These are phyloP conservation scores for Mytilinidion resinicola DNA, from an alignment of 495 filamentous ascomycete species.

Conservation along the genomic window DNA sequence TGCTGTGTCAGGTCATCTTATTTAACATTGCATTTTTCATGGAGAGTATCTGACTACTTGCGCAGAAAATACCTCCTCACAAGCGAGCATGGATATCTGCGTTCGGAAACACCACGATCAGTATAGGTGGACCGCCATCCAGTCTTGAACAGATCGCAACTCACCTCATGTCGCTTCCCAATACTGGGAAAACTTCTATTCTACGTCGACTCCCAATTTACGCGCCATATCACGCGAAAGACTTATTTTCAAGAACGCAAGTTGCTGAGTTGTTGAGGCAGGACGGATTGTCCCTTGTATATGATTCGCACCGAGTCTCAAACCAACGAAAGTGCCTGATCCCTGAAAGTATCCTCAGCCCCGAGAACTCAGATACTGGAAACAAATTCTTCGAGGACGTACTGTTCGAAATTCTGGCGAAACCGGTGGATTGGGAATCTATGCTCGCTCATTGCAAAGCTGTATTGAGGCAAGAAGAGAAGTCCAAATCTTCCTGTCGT, in stretches of 20 bases:
- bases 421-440: no score
- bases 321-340: no score
- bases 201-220: conserved; percentile 53
- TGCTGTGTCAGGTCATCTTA: background rate
- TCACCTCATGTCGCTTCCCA: conserved; percentile 37
- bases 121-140: conserved; percentile 66
- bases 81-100: conserved; percentile 66
- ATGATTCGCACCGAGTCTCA: conserved; percentile 31
- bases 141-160: conserved; percentile 48
- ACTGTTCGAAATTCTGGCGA: conserved; percentile 32
- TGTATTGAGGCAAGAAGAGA: conserved; percentile 24
- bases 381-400: conserved; percentile 20
- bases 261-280: no score
- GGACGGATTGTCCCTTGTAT: conserved; percentile 64
- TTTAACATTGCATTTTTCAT: background rate
- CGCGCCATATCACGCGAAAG: conserved; percentile 76
- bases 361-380: conserved; percentile 35
- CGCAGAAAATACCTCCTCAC: conserved; percentile 52
- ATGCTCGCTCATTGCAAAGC: conserved; percentile 32
- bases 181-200: background rate
- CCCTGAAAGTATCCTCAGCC: conserved; percentile 43
- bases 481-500: background rate
- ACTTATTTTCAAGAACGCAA: no score
- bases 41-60: background rate
- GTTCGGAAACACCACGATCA: conserved; percentile 56